phyloP scores from a whole-genome alignment of 495 filamentous ascomycete genomes.

The Penicillium mononematosum region DNA sequence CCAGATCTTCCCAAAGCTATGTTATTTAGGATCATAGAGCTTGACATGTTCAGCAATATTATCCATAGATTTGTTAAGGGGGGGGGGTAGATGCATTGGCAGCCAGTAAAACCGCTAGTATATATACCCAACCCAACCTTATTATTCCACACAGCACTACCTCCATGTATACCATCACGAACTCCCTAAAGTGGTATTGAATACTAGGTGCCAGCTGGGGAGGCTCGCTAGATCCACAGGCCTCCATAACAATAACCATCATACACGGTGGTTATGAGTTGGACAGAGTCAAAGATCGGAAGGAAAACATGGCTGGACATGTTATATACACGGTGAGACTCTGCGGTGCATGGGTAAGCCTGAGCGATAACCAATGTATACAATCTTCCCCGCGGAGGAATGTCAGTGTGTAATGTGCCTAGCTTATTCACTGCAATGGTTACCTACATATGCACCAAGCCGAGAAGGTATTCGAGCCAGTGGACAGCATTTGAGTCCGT shows the following conservation, averaged over 20 bases:
- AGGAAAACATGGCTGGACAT: background rate
- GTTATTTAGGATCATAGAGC: background rate
- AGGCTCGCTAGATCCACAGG: background rate
- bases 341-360: background rate
- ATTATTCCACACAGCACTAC: background rate
- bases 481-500: background rate
- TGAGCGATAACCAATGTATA: background rate
- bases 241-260: background rate
- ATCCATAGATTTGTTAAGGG: background rate
- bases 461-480: background rate
- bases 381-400: background rate
- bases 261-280: background rate
- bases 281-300: background rate
- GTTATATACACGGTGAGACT: constrained; percentile 3
- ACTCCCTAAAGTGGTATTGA: background rate
- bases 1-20: too few species aligned
- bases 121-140: background rate
- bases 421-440: background rate
- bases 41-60: background rate
- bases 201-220: background rate
- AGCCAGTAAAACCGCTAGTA: background rate
- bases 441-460: background rate
- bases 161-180: background rate
- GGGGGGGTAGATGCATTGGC: background rate
- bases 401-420: background rate